Percentiles rank a stretch among this genome's conserved stretches.
Evolutionary conservation across 768 basidiomycete genomes (phyloP).

Genomic region (Suillus brevipes): DNA sequence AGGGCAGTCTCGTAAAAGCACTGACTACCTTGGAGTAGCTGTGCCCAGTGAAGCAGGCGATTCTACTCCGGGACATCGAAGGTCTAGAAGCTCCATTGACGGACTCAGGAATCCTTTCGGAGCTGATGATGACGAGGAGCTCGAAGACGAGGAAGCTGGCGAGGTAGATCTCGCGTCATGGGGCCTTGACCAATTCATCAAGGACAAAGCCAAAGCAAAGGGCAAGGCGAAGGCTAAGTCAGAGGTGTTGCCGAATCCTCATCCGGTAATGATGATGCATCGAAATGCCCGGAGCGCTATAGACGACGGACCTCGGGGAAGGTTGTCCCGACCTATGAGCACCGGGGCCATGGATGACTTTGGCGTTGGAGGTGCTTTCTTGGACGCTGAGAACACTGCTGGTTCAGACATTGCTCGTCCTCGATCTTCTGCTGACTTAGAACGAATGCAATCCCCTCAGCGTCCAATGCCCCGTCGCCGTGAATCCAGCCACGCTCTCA

Average conservation of each 20-base stretch:
- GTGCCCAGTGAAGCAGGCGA: slow-evolving; percentile 63
- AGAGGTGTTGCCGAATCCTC: slow-evolving; percentile 45
- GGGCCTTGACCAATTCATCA: slow-evolving; percentile 80
- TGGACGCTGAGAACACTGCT: slow-evolving; percentile 38
- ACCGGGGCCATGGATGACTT: slow-evolving; percentile 60
- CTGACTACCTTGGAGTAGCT: slow-evolving; percentile 67
- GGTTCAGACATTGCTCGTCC: slow-evolving; percentile 41
- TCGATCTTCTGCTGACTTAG: slow-evolving; percentile 61
- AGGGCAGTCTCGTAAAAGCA: slow-evolving; percentile 47
- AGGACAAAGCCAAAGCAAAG: slow-evolving; percentile 54
- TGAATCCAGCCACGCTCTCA: slow-evolving; percentile 49
- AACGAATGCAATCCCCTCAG: slow-evolving; percentile 42
- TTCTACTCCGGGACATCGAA: slow-evolving; percentile 48
- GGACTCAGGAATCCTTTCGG: slow-evolving; percentile 75
- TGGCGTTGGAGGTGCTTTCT: slow-evolving; percentile 46
- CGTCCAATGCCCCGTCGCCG: slow-evolving; percentile 48
- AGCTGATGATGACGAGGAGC: slow-evolving; percentile 57
- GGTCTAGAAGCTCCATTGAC: slow-evolving; percentile 59
- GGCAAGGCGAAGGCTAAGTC: slow-evolving; percentile 43
- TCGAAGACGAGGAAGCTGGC: slow-evolving; percentile 46
- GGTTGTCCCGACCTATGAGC: slow-evolving; percentile 63
- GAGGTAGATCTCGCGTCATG: slow-evolving; percentile 84
- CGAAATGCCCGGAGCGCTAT: slow-evolving; percentile 46
- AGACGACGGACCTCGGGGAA: slow-evolving; percentile 39
- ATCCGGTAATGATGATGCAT: slow-evolving; percentile 38